Evolutionary conservation across 768 basidiomycete genomes (phyloP), one percentile per base, ranked within the genome.

Genomic region (Mycena capillaripes): DNA sequence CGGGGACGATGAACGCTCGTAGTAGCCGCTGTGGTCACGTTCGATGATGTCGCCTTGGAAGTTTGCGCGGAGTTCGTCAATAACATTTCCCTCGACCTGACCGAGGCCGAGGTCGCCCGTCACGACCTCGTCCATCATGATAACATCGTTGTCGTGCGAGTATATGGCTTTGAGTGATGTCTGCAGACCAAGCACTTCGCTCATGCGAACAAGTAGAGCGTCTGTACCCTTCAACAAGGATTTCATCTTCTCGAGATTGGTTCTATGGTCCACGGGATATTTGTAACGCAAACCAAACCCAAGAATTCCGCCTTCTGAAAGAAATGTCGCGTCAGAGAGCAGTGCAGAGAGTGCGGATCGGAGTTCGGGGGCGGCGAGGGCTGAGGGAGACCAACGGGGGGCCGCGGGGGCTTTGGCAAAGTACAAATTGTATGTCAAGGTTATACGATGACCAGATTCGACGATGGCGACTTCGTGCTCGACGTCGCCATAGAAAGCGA

Each of bases 271-370:
- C 60, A 84, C 61, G 2, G 84, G 82, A 66, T 87, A 88, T 61
- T 76, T 74, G 75, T 84, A 81, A 1, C 74, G 74, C 11, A 88
- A 76, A 9, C 82, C 81, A 58, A 87, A 89, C 3, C 81, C 83
- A 17, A 89, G 77, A 16, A 65, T 75, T 1, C 86, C 86, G 8
- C 86, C 85, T 3, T 81, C 38, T 0, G 84, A 81, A 11, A 89
- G 77, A 67, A 86, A 84, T 2, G 53, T 34, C 3, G 75, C 65
- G 62, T 84, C 79, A 4, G 71, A 34, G 8, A 88, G 77, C 19
- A 87, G 79, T 12, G 69, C 58, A 5, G 69, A 81, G 61, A 74
- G 74, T 34, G 59, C 40, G 36, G 48, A 52, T 16, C 29, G 17
- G 9, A 69, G 29, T 16, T 67, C 32, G 32, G 14, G 23, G 25